phyloP scores from a whole-genome alignment of 2,329 filamentous ascomycete genomes.

The Apiospora koreana region DNA sequence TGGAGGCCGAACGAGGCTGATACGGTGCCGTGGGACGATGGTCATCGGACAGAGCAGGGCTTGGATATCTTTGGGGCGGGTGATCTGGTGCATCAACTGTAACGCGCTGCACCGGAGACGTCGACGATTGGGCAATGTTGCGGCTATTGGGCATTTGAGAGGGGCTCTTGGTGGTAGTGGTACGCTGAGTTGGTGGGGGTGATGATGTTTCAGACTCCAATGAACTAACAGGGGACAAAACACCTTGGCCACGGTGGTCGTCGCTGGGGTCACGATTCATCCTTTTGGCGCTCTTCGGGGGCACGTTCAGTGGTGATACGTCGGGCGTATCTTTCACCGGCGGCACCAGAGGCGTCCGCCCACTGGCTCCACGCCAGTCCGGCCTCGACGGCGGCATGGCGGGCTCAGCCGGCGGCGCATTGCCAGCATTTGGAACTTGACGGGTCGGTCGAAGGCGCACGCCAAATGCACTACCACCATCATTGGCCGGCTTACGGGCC shows the following conservation, averaged over 20 bases:
- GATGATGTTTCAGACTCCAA: slow-evolving; percentile 37
- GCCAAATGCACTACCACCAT: background rate
- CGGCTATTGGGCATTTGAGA: slow-evolving; percentile 34
- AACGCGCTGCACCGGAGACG: slow-evolving; percentile 2
- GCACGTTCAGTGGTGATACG: slow-evolving; percentile 58
- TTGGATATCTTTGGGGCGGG: slow-evolving; percentile 35
- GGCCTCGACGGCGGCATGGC: slow-evolving; percentile 40
- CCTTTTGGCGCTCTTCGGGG: slow-evolving; percentile 51
- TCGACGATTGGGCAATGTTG: slow-evolving; percentile 37
- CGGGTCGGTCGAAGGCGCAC: slow-evolving; percentile 34
- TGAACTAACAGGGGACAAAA: slow-evolving; percentile 34
- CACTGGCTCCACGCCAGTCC: slow-evolving; percentile 74
- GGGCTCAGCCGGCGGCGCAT: background rate
- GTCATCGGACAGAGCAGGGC: slow-evolving; percentile 38
- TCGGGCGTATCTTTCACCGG: slow-evolving; percentile 63
- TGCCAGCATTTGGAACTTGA: background rate
- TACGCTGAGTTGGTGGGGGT: slow-evolving; percentile 17
- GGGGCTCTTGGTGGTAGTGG: slow-evolving; percentile 40
- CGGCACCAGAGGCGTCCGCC: slow-evolving; percentile 63
- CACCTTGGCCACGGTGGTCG: slow-evolving; percentile 17
- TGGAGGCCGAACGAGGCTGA: slow-evolving; percentile 10
- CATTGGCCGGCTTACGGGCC: background rate
- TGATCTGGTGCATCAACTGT: background rate
- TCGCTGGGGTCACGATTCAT: slow-evolving; percentile 20
- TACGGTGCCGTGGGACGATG: slow-evolving; percentile 19